These are phyloP conservation scores for Colletotrichum falcatum DNA, from an alignment of 2,329 filamentous ascomycete genomes.

Conservation along the genomic window DNA sequence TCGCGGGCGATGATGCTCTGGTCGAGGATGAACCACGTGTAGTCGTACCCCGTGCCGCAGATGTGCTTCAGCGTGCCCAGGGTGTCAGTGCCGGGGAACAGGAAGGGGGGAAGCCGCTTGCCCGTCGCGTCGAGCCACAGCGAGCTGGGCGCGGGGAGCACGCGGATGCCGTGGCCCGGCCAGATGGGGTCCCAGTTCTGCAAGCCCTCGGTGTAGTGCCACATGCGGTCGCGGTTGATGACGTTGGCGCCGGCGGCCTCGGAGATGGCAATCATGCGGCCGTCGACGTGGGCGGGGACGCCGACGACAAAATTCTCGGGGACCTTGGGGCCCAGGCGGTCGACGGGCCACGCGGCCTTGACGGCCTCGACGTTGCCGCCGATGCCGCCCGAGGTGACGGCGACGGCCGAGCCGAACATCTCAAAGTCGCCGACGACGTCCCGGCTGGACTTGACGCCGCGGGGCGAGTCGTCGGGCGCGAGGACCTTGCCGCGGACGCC, in stretches of 20 bases:
- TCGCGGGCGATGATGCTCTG: conserved; percentile 70
- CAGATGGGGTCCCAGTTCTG: conserved; percentile 73
- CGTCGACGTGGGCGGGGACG: conserved; percentile 73
- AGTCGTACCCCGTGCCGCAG: conserved; percentile 70
- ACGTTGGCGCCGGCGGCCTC: conserved; percentile 64
- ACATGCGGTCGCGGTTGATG: conserved; percentile 73
- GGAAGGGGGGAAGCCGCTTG: conserved; percentile 66
- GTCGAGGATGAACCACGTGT: conserved; percentile 72
- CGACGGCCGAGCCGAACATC: conserved; percentile 62
- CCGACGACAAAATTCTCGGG: conserved; percentile 69
- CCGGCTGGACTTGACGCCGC: conserved; percentile 66
- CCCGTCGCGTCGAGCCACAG: conserved; percentile 73
- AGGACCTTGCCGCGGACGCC: conserved; percentile 67
- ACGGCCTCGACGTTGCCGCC: conserved; percentile 72
- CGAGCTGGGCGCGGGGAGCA: conserved; percentile 70
- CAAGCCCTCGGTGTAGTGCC: conserved; percentile 74
- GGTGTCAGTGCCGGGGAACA: conserved; percentile 70
- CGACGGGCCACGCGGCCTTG: conserved; percentile 67
- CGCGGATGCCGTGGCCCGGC: conserved; percentile 70
- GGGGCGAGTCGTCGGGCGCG: conserved; percentile 59
- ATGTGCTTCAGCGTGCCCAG: conserved; percentile 69
- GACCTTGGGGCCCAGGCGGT: conserved; percentile 66
- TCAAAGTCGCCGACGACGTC: conserved; percentile 64
- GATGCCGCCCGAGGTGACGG: conserved; percentile 70
- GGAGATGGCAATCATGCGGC: conserved; percentile 70